Base-by-base conservation (phyloP, 2,329 filamentous ascomycete species). In the Septoria linicola region DNA sequence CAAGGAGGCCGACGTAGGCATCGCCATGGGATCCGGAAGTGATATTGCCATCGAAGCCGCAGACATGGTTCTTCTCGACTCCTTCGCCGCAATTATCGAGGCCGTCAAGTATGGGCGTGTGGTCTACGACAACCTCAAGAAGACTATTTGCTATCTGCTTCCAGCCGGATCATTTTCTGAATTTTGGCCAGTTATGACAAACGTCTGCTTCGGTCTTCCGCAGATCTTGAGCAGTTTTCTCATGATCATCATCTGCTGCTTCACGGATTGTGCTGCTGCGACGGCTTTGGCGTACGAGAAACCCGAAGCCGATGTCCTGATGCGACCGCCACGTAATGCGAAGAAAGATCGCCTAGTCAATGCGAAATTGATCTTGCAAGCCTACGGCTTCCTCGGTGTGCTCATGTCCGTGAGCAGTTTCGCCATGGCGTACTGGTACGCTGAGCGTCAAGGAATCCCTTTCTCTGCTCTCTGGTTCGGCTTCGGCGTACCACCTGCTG, bases 111-210 rank as follows among this genome's bases (percentile, higher is more conserved):
- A 85, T 53, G 87, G 87, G 0, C 79, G 87, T 11, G 80, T 88
- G 4, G 84, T 89, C n/a, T 90, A 87, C 68, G 84, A 89, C 67
- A 90, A 90, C 61, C 71, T 90, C 43, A 87, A 88, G 67, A 90
- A 91, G 75, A 85, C 81, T 0, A 81, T 88, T 54, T 80, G 82
- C n/a, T 89, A 89, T 63, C 74, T 89, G 2, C 75, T 89, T 0
- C 85, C 86, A 0, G 87, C 87, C 0, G 86, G 87, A 2, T 81
- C 76, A n/a, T 89, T 88, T 66, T 81, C 80, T 45, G 87, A 90
- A 65, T 85, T 90, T 68, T 80, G 83, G 85, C 86, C 87, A 0
- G 82, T 90, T 36, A 79, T 89, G 68, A 86, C 83, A 1, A 88
- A 84, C 51, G 82, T 89, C 16, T 66, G 82, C 1, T 87, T 89